Base-by-base conservation (phyloP, 148 eudicot genomes). In the Vaccinium corymbosum region DNA sequence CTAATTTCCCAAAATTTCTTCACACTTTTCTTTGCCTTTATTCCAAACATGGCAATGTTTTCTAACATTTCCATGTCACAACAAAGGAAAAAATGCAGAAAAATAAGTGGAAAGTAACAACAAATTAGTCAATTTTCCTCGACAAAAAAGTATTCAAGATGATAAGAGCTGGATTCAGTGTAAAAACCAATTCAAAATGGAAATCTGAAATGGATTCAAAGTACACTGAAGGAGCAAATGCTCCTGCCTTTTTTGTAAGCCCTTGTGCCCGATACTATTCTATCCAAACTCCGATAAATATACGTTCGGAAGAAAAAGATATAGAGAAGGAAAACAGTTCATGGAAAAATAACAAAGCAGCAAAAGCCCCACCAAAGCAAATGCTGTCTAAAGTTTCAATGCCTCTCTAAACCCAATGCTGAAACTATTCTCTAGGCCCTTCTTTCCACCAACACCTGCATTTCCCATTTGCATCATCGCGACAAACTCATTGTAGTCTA, bases 401-500 rank as follows among this genome's bases (percentile, higher is more conserved):
- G 91, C 93, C 82, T 90, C 94, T 84, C 92, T 90, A 64, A 90
- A 88, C 86, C 90, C 93, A 52, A 88, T 81, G 88, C 92, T 90
- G 86, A 87, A 86, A 75, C 85, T 86, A 83, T 86, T 85, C 61
- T 93, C 94, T 42, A 90, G 85, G 72, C 91, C 92, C 83, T 89
- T 91, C 80, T 88, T 92, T 22, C 85, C 85, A 48, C 90, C 94
- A 14, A 85, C 84, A 73, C 78, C 90, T 2, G 87, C 84, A 82
- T 92, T 91, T 74, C 93, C 95, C 79, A 84, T 88, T 83, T 91
- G 93, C 94, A 93, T 92, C 94, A 90, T 92, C 0, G 94, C 93
- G 55, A 90, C 98, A 83, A 92, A 94, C 85, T 94, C 97, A 19
- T 88, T 93, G 90, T 92, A 94, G 84, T 94, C 98, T 62, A 94